phyloP scores from a whole-genome alignment of 225 moss, liverwort and hornwort genomes.

The Sphagnum tenellum region DNA sequence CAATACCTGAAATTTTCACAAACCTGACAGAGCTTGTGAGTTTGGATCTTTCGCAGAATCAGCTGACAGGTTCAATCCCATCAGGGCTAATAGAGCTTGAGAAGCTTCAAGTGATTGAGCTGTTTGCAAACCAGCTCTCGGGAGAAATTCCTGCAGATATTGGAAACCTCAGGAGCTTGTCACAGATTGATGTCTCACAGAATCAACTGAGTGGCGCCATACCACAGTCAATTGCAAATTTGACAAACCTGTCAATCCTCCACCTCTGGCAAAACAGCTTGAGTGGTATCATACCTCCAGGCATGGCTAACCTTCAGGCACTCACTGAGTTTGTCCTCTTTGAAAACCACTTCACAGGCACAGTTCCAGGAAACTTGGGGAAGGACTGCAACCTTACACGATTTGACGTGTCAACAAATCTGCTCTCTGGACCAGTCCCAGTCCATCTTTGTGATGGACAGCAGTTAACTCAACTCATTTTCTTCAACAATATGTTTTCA shows the following conservation, averaged over 20 bases:
- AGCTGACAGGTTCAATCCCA: slow-evolving; percentile 2
- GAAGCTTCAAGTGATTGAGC: too few relatives aligned
- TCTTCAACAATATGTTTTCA: slow-evolving; percentile 6
- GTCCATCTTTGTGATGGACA: slow-evolving; percentile 17
- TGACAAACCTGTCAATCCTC: slow-evolving; percentile 1
- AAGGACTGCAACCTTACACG: slow-evolving; percentile 5
- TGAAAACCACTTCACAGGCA: slow-evolving; percentile 24
- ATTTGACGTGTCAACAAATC: slow-evolving; percentile 34
- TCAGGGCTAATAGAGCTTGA: too few relatives aligned
- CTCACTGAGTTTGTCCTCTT: slow-evolving; percentile 6
- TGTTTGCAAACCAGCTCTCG: too few relatives aligned
- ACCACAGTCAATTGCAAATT: slow-evolving; percentile 8
- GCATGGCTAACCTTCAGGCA: neutral
- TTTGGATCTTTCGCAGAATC: slow-evolving; percentile 6
- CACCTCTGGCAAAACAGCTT: slow-evolving; percentile 12
- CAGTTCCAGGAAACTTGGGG: slow-evolving; percentile 24
- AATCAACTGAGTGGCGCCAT: slow-evolving; percentile 1
- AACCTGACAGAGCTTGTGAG: slow-evolving; percentile 6
- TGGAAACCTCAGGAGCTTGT: too few relatives aligned
- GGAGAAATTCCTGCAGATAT: too few relatives aligned
- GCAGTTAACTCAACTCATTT: slow-evolving; percentile 13
- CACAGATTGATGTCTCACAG: too few relatives aligned
- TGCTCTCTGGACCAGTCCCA: slow-evolving; percentile 25
- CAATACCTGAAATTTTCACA: slow-evolving; percentile 17
- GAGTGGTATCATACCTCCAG: slow-evolving; percentile 3